Evolutionary conservation across 805 yeast species (phyloP), one percentile per base, ranked within the genome.

Genomic region (Clavispora phyllophila): DNA sequence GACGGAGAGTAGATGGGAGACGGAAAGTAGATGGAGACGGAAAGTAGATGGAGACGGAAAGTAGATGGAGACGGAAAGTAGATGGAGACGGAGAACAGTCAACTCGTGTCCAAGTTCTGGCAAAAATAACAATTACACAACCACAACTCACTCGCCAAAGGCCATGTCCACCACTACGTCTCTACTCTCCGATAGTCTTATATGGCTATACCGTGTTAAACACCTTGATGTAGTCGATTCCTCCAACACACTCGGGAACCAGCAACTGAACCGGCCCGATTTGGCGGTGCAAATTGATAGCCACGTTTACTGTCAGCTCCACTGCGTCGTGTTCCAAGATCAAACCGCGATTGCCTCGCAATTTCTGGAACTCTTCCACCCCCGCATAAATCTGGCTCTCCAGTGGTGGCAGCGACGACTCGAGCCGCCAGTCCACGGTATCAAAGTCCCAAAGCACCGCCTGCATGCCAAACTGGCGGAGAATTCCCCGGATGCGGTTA

Each of bases 371-470:
- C 7, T 54, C 53, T 3, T 55, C 57, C 2, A 86, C 80, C 29
- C 84, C 88, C 3, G 58, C 57, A 34, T 73, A 65, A 29, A 77
- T 64, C 58, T 79, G 79, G 17, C 23, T 22, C 20, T 37, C 40
- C 40, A 8, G 20, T 2, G 29, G 20, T n/a, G 34, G 14, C 32
- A 15, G 33, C 9, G 29, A 22, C 17, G 33, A n/a, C 18, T 19
- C 20, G 12, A 27, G 26, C n/a, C 40, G 33, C 98, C 98, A 91
- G 62, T 91, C 98, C 64, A 82, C 82, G 0, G 96, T 79, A 62
- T 91, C 98, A 55, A 75, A 78, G 58, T 88, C 93, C 99, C 98
- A 91, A 26, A 91, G 63, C 20, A 85, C 96, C 4, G 86, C 79
- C 55, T 83, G 88, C 73, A 91, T 76, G 0, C 96, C 96, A 61